Conservation (phyloP, 768 basidiomycete genomes). For the Tylopilus subfusipes region DNA sequence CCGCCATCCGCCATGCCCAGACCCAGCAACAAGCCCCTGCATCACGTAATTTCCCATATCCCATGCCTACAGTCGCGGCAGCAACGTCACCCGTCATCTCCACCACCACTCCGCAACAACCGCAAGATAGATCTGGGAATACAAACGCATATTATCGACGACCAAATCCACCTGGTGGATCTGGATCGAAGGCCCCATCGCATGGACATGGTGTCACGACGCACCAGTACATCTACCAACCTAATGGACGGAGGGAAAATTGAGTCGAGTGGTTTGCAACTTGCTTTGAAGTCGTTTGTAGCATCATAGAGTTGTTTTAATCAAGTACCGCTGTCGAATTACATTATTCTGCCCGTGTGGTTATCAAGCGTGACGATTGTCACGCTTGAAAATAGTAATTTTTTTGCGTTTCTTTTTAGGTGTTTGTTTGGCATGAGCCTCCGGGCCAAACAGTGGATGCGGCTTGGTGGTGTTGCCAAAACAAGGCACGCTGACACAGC, state of each 20-base stretch:
- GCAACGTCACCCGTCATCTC: slow-evolving; percentile 56
- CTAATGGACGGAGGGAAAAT: slow-evolving; percentile 37
- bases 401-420: not conserved
- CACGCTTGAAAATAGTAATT: slow-evolving; percentile 6
- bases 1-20: slow-evolving; percentile 30
- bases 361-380: slow-evolving; percentile 19
- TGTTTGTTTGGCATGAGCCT: slow-evolving; percentile 28
- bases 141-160: slow-evolving; percentile 56
- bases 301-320: not conserved
- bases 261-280: slow-evolving; percentile 7
- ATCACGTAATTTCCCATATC: slow-evolving; percentile 50
- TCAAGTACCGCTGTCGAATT: slow-evolving; percentile 6
- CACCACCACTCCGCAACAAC: slow-evolving; percentile 39
- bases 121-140: slow-evolving; percentile 23
- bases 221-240: slow-evolving; percentile 47
- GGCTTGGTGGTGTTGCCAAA: slow-evolving; percentile 18
- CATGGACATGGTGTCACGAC: slow-evolving; percentile 25
- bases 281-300: slow-evolving; percentile 7
- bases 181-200: slow-evolving; percentile 25
- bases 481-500: slow-evolving; percentile 24
- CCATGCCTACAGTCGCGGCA: slow-evolving; percentile 70
- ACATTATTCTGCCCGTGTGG: slow-evolving; percentile 10
- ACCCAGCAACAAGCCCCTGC: slow-evolving; percentile 28
- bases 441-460: slow-evolving; percentile 20
- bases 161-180: slow-evolving; percentile 27